Percentiles rank a stretch among this genome's conserved stretches.
These are phyloP conservation scores for Backusella luteola DNA, from an alignment of 192 early-diverging fungal genomes.

Conservation along the genomic window DNA sequence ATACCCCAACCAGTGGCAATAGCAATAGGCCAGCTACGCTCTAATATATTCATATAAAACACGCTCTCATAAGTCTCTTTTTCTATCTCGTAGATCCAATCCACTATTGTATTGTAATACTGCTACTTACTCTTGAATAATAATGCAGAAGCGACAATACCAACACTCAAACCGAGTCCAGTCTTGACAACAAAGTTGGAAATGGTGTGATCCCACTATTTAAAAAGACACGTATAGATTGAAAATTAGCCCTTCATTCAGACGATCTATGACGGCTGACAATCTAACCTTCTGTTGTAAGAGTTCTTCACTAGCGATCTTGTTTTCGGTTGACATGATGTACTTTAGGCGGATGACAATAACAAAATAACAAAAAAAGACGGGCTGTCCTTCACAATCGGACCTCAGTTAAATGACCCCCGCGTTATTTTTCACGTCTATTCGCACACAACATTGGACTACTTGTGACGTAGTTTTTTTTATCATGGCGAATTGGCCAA, in stretches of 20 bases:
- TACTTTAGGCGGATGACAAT: background rate
- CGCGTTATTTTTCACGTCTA: background rate
- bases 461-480: background rate
- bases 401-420: background rate
- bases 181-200: constrained; percentile 82
- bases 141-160: constrained; percentile 83
- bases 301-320: constrained; percentile 59
- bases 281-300: constrained; percentile 58
- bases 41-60: constrained; percentile 36
- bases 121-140: constrained; percentile 74
- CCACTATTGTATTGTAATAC: background rate
- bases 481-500: background rate
- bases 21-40: constrained; percentile 84
- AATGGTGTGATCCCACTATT: constrained; percentile 82
- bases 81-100: background rate
- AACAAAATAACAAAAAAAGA: constrained; percentile 10
- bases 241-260: no score
- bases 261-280: background rate
- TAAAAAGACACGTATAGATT: background rate
- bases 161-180: constrained; percentile 78
- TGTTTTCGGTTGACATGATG: constrained; percentile 27
- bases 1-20: constrained; percentile 79
- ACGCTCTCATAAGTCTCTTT: background rate
- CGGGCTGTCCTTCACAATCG: background rate
- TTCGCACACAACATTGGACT: background rate